Percentiles rank a stretch among this genome's conserved stretches.
These are phyloP conservation scores for Thalassia testudinum DNA, from an alignment of 116 monocot genomes.

Conservation along the genomic window DNA sequence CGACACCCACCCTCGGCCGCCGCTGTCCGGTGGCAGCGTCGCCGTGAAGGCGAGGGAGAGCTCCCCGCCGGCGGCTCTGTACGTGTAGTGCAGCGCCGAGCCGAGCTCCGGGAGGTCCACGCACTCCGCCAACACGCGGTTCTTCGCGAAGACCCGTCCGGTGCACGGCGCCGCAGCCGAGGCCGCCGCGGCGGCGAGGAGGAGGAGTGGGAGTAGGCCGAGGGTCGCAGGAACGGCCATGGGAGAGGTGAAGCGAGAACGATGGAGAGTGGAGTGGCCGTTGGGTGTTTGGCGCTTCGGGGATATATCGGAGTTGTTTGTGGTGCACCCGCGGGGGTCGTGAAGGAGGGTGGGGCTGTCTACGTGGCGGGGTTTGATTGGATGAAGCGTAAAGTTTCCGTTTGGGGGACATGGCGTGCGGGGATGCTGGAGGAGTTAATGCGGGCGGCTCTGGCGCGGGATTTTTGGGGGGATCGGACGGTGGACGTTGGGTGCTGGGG, in stretches of 20 bases:
- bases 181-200: not conserved
- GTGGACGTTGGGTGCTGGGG: too few species aligned
- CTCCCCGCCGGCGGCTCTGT: constrained; percentile 24
- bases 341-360: too few species aligned
- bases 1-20: constrained; percentile 37
- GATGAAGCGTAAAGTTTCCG: too few species aligned
- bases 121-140: constrained; percentile 8
- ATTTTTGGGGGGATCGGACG: too few species aligned
- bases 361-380: too few species aligned
- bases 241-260: not conserved
- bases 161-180: constrained; percentile 7
- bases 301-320: not conserved
- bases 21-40: not conserved
- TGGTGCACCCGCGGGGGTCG: too few species aligned
- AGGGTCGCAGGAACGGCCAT: not conserved
- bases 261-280: not conserved
- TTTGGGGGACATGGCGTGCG: too few species aligned
- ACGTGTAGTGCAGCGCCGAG: constrained; percentile 53
- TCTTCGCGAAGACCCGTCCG: not conserved
- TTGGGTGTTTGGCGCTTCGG: not conserved
- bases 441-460: too few species aligned
- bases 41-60: constrained; percentile 45
- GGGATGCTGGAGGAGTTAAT: too few species aligned
- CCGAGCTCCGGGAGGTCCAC: constrained; percentile 8
- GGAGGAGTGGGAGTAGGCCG: not conserved